Conservation (phyloP, 768 basidiomycete species). For the Omphalotus guepiniiformis region DNA sequence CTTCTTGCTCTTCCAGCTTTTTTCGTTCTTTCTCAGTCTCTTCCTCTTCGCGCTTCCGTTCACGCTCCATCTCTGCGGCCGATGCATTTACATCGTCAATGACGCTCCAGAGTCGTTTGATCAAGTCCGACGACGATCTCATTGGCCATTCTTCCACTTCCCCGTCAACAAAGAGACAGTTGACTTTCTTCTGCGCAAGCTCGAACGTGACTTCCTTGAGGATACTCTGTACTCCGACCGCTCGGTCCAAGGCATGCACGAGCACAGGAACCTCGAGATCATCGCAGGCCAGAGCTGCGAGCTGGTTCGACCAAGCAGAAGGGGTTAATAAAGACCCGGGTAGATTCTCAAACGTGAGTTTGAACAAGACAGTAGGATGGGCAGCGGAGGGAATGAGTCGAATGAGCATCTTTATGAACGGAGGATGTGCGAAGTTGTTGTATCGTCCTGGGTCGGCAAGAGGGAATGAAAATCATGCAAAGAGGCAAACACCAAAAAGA, state of each 20-base stretch:
- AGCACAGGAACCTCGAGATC: conserved; percentile 48
- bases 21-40: conserved; percentile 5
- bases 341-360: conserved; percentile 46
- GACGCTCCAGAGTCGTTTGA: conserved; percentile 45
- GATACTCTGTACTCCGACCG: conserved; percentile 51
- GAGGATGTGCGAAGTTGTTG: too few species aligned
- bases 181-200: conserved; percentile 39
- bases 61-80: conserved; percentile 36
- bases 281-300: conserved; percentile 46
- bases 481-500: too few species aligned
- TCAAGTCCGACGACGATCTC: conserved; percentile 22
- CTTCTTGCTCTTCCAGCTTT: conserved; percentile 22
- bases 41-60: conserved; percentile 20
- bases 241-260: conserved; percentile 57
- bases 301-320: conserved; percentile 48
- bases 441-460: too few species aligned
- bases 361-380: conserved; percentile 55
- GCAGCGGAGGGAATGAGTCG: conserved; percentile 43
- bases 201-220: conserved; percentile 63
- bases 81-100: conserved; percentile 49
- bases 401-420: too few species aligned
- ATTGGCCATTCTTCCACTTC: conserved; percentile 45
- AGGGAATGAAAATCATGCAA: too few species aligned
- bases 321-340: conserved; percentile 41
- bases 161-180: conserved; percentile 58